Conservation (phyloP, 2,329 filamentous ascomycete genomes). For the Aspergillus clavatus region DNA sequence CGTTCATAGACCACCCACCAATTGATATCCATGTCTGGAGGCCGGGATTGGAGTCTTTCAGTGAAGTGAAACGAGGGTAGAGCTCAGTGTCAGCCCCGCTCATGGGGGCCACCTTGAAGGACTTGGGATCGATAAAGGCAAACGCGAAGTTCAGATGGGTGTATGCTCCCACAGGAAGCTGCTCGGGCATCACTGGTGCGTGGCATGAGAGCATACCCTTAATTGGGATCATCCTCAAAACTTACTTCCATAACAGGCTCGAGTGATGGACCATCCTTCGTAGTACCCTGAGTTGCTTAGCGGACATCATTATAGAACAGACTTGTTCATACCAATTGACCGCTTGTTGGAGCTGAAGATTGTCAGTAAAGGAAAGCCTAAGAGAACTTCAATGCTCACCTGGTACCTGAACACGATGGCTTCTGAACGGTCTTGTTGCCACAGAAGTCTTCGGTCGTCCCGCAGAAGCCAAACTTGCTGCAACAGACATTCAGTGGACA, state of each 20-base stretch:
- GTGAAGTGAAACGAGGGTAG: too few species aligned
- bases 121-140: not conserved
- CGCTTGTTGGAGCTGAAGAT: too few species aligned
- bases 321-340: too few species aligned
- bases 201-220: too few species aligned
- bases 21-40: conserved; percentile 28
- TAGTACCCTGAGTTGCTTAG: too few species aligned
- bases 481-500: conserved; percentile 33
- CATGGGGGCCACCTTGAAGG: not conserved
- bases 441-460: conserved; percentile 12
- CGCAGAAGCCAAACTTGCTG: conserved; percentile 18
- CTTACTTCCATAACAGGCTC: too few species aligned
- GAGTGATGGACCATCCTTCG: conserved; percentile 1
- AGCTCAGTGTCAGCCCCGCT: too few species aligned
- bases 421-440: conserved; percentile 4
- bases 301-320: too few species aligned
- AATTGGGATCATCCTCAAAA: too few species aligned
- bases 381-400: too few species aligned
- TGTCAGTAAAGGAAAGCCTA: too few species aligned
- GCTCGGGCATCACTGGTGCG: too few species aligned
- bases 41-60: not conserved
- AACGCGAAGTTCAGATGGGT: not conserved
- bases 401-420: not conserved
- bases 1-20: conserved; percentile 39
- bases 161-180: not conserved